Percentiles rank a stretch among this genome's conserved stretches.
Evolutionary conservation across 768 basidiomycete species (phyloP).

Genomic region (Amanita phalloides): DNA sequence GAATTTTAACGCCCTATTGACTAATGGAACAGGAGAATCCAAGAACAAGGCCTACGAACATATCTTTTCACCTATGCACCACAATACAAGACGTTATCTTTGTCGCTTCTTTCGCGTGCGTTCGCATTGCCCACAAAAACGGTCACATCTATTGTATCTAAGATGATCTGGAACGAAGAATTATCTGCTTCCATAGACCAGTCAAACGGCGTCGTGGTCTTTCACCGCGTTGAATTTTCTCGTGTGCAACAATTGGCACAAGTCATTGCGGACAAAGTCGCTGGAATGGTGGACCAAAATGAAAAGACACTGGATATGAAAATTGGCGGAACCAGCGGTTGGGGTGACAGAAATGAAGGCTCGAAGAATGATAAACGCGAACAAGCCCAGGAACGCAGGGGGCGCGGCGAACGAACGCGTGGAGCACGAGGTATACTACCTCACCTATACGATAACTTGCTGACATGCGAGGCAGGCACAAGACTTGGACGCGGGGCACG

Average conservation of each 20-base stretch:
- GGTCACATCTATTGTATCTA: conserved; percentile 87
- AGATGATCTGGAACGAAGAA: conserved; percentile 99
- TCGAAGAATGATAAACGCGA: conserved; percentile 71
- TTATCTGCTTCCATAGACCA: conserved; percentile 89
- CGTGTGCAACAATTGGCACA: conserved; percentile 87
- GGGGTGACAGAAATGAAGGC: conserved; percentile 62
- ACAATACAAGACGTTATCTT: conserved; percentile 85
- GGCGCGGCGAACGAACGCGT: conserved; percentile 59
- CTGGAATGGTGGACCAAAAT: conserved; percentile 80
- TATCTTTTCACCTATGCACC: conserved; percentile 98
- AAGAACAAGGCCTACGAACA: conserved; percentile 93
- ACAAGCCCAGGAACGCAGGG: conserved; percentile 66
- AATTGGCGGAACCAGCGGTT: conserved; percentile 54
- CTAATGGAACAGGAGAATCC: conserved; percentile 63
- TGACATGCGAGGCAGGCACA: conserved; percentile 32
- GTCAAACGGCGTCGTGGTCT: conserved; percentile 80
- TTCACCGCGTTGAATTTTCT: conserved; percentile 85
- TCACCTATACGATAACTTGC: neutral
- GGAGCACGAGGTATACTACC: conserved; percentile 44
- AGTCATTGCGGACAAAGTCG: conserved; percentile 81
- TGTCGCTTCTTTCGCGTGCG: conserved; percentile 76
- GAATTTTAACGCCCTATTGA: neutral
- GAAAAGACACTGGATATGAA: conserved; percentile 84
- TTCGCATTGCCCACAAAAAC: conserved; percentile 75
- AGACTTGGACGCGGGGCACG: conserved; percentile 63